phyloP scores from a whole-genome alignment of 495 filamentous ascomycete species.

The Schizothecium vesticola region DNA sequence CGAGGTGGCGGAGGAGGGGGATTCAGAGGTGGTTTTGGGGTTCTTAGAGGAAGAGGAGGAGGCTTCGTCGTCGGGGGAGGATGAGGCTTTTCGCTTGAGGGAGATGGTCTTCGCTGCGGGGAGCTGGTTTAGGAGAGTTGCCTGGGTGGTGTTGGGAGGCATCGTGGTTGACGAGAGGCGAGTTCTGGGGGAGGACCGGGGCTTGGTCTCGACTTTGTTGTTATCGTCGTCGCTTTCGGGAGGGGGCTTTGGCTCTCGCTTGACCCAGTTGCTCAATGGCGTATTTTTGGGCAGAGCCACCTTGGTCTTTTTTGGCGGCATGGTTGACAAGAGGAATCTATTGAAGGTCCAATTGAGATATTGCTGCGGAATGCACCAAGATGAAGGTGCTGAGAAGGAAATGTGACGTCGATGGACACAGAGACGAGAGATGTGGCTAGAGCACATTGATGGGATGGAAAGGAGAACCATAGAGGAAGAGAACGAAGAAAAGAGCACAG shows the following conservation, averaged over 20 bases:
- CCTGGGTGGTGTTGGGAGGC: not conserved
- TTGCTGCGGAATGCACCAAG: not conserved
- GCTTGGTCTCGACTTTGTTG: not conserved
- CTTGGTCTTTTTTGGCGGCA: not conserved
- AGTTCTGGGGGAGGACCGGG: not conserved
- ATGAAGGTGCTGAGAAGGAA: not conserved
- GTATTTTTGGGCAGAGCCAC: not conserved
- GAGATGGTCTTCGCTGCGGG: not conserved
- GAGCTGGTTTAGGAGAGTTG: not conserved
- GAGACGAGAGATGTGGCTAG: not conserved
- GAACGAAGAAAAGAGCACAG: not conserved
- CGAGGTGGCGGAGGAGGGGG: not conserved
- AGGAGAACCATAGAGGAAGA: slow-evolving; percentile 4
- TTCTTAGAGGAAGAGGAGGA: not conserved
- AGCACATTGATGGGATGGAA: not conserved
- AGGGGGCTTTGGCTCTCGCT: not conserved
- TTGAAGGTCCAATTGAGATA: not conserved
- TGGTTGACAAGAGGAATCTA: not conserved
- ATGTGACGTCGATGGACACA: not conserved
- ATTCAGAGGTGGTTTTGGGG: not conserved
- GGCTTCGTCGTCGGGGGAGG: not conserved
- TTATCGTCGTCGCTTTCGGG: not conserved
- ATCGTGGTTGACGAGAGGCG: not conserved
- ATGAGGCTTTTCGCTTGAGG: not conserved
- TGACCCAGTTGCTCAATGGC: not conserved